Percentiles rank a stretch among this genome's conserved stretches.
These are phyloP conservation scores for Carex arenaria DNA, from an alignment of 202 grass and related monocot genomes.

Conservation along the genomic window DNA sequence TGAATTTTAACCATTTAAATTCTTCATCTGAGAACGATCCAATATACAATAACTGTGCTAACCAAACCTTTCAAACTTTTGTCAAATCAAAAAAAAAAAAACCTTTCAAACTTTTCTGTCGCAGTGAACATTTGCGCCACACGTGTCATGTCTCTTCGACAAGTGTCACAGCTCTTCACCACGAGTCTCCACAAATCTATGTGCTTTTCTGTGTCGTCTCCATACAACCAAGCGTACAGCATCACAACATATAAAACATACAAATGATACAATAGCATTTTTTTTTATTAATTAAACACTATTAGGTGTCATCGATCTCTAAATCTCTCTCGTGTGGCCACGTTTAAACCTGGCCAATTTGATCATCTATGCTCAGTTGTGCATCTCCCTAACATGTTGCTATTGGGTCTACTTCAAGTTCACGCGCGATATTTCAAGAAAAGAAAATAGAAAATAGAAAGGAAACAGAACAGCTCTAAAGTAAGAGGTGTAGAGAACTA, in stretches of 20 bases:
- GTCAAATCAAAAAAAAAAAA: too few relatives aligned
- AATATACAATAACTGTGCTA: too few relatives aligned
- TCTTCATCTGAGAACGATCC: too few relatives aligned
- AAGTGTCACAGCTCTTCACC: not conserved
- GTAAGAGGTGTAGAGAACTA: not conserved
- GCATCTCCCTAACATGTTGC: not conserved
- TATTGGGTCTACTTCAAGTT: not conserved
- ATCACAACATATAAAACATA: not conserved
- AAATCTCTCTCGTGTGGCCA: not conserved
- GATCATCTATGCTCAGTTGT: not conserved
- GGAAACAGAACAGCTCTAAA: not conserved
- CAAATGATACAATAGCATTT: too few relatives aligned
- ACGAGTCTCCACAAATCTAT: not conserved
- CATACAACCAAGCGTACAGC: not conserved
- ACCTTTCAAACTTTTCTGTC: too few relatives aligned
- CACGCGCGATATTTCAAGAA: too few relatives aligned
- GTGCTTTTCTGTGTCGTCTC: not conserved
- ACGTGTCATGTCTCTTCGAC: not conserved
- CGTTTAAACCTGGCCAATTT: not conserved
- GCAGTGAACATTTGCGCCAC: not conserved
- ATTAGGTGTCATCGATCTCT: not conserved
- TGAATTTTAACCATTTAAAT: too few relatives aligned
- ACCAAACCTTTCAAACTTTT: too few relatives aligned
- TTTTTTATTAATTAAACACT: not conserved
- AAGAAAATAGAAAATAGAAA: too few relatives aligned